Conservation (phyloP, 805 yeast genomes). For the Brettanomyces naardenensis region DNA sequence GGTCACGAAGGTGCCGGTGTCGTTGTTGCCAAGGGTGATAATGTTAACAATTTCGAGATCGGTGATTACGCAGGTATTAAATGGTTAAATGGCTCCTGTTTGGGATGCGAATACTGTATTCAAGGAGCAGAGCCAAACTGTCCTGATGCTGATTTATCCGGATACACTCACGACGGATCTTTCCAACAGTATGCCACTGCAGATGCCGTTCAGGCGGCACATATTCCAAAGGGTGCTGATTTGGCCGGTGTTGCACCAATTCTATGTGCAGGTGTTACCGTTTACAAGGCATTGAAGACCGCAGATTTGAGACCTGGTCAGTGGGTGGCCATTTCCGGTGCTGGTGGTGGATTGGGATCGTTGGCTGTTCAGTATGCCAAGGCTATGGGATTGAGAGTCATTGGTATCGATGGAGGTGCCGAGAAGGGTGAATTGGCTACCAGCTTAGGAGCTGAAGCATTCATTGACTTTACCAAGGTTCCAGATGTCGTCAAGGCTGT, state of each 20-base stretch:
- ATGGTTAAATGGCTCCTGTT: slow-evolving; percentile 77
- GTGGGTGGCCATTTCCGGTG: slow-evolving; percentile 75
- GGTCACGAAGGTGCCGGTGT: slow-evolving; percentile 91
- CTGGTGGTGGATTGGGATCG: slow-evolving; percentile 78
- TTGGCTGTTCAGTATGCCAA: slow-evolving; percentile 70
- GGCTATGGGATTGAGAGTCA: slow-evolving; percentile 67
- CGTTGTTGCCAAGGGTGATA: slow-evolving; percentile 68
- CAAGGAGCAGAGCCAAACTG: slow-evolving; percentile 65
- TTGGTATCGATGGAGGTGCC: slow-evolving; percentile 71
- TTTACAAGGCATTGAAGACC: slow-evolving; percentile 82
- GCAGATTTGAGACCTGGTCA: slow-evolving; percentile 71
- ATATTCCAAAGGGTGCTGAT: slow-evolving; percentile 66
- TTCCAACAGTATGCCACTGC: slow-evolving; percentile 90
- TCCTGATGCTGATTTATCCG: slow-evolving; percentile 63
- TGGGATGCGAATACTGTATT: slow-evolving; percentile 69
- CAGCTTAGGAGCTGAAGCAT: slow-evolving; percentile 56
- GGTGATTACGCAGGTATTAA: slow-evolving; percentile 82
- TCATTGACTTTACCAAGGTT: slow-evolving; percentile 43
- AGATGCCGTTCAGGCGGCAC: slow-evolving; percentile 81
- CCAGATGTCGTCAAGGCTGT: slow-evolving; percentile 36
- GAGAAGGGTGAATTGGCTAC: slow-evolving; percentile 50
- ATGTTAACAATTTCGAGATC: slow-evolving; percentile 61
- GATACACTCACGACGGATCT: slow-evolving; percentile 86
- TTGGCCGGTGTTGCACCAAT: slow-evolving; percentile 74
- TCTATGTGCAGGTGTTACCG: slow-evolving; percentile 88